Conservation (phyloP, 2,329 filamentous ascomycete species). For the Cercospora nicotianae region DNA sequence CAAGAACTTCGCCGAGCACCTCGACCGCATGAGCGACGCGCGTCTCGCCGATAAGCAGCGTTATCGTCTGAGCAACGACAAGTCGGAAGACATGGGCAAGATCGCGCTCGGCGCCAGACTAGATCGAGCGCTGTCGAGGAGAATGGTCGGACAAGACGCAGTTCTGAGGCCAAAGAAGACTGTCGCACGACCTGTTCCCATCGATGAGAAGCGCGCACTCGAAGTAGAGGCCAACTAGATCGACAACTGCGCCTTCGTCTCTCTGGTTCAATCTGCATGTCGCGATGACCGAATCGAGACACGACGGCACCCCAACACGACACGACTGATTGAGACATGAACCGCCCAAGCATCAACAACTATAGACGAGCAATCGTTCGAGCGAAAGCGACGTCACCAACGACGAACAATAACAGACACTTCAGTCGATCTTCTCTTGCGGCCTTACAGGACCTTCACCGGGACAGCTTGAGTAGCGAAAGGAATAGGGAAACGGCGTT, state of each 20-base stretch:
- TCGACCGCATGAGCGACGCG: constrained; percentile 88
- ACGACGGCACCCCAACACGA: neutral
- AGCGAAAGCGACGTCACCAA: neutral
- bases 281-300: neutral
- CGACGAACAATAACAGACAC: neutral
- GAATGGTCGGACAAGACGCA: constrained; percentile 87
- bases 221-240: constrained; percentile 22
- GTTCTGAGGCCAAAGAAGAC: constrained; percentile 57
- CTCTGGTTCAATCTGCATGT: neutral
- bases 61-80: constrained; percentile 74
- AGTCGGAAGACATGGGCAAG: constrained; percentile 79
- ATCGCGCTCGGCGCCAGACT: constrained; percentile 87
- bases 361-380: neutral
- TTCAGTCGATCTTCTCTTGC: neutral
- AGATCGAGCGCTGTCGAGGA: constrained; percentile 78
- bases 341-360: neutral
- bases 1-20: constrained; percentile 73
- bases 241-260: neutral
- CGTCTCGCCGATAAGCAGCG: constrained; percentile 73
- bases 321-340: neutral
- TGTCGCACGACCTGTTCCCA: constrained; percentile 3
- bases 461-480: neutral
- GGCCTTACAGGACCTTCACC: neutral
- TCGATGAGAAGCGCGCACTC: constrained; percentile 27
- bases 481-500: neutral